Evolutionary conservation across 208 protist species (phyloP).

Genomic region (Leishmania mexicana): DNA sequence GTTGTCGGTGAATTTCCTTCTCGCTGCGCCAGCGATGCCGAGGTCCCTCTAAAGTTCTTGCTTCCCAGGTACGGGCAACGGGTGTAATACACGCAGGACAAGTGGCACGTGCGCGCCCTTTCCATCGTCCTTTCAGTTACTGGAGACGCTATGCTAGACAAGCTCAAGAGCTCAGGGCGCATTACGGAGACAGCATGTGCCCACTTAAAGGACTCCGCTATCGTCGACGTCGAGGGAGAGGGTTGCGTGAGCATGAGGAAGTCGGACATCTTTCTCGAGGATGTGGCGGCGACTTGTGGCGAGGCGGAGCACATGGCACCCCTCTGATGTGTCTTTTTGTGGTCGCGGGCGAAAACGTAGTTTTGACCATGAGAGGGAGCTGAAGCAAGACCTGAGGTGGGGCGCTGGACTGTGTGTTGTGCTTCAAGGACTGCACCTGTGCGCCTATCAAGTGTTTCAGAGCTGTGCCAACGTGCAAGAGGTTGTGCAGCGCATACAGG

Average conservation of each 20-base stretch:
- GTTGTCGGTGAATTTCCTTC: slow-evolving; percentile 57
- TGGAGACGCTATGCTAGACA: slow-evolving; percentile 43
- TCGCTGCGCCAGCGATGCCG: slow-evolving; percentile 55
- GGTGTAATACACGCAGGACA: slow-evolving; percentile 81
- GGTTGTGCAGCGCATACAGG: slow-evolving; percentile 39
- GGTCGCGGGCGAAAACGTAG: slow-evolving; percentile 30
- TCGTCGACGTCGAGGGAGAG: slow-evolving; percentile 34
- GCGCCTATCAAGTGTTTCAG: slow-evolving; percentile 47
- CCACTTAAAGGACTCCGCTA: slow-evolving; percentile 34
- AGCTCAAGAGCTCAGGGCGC: slow-evolving; percentile 66
- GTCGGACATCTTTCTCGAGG: slow-evolving; percentile 42
- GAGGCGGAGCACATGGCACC: slow-evolving; percentile 35
- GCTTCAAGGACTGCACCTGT: slow-evolving; percentile 41
- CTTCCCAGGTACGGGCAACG: slow-evolving; percentile 70
- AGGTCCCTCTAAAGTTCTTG: slow-evolving; percentile 65
- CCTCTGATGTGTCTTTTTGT: slow-evolving; percentile 35
- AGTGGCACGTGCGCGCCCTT: slow-evolving; percentile 69
- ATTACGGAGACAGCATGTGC: slow-evolving; percentile 59
- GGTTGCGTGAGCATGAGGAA: slow-evolving; percentile 30
- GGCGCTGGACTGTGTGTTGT: slow-evolving; percentile 43
- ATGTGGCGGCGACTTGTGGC: slow-evolving; percentile 23
- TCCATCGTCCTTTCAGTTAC: slow-evolving; percentile 34
- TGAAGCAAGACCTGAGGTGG: slow-evolving; percentile 46
- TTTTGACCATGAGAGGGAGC: slow-evolving; percentile 45
- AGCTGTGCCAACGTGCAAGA: slow-evolving; percentile 51